Evolutionary conservation across 1,284 basidiomycete species (phyloP), one percentile per base, ranked within the genome.

Genomic region (Ganoderma sinense): DNA sequence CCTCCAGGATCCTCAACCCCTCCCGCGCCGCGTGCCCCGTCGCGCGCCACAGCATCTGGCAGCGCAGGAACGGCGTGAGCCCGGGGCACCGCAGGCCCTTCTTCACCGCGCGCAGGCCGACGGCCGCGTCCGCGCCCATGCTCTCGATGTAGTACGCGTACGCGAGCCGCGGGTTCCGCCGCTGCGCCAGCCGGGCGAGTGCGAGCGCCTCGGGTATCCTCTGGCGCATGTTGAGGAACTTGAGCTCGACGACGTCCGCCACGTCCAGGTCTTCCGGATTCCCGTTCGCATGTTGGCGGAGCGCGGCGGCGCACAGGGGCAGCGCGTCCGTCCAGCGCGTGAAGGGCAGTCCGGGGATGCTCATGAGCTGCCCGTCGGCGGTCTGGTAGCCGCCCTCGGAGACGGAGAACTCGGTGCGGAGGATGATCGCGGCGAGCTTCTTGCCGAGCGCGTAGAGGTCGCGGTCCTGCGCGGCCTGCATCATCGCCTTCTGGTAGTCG

Each of bases 211-310:
- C 84, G 0, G 80, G 74, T 20, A 85, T 78, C 11, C 83, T 82
- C 16, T 80, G 77, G 51, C 80, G 80, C 76, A 86, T 83, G 75
- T 90, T 84, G 60, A 79, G 72, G 74, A 80, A 87, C 75, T 91
- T 91, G 80, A 90, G 84, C 33, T 91, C 88, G 29, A 91, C 74
- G 65, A 91, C 86, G 74, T 91, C 88, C 0, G 89, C 90, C 8
- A 81, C 73, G 71, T 89, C 87, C 20, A 77, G 74, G 69, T 89
- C 85, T 1, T 71, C 71, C 0, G 80, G 70, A 10, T 75, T 79
- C 7, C 81, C 82, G 63, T 77, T 80, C 16, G 74, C 56, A 20
- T 20, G 56, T 20, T 36, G 78, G 13, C 88, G 85, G 61, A 91
- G 82, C 6, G 84, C 87, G 45, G 82, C 82, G 5, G 88, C 88